phyloP scores from a whole-genome alignment of 2,329 filamentous ascomycete species.

The Alternaria brassicae region DNA sequence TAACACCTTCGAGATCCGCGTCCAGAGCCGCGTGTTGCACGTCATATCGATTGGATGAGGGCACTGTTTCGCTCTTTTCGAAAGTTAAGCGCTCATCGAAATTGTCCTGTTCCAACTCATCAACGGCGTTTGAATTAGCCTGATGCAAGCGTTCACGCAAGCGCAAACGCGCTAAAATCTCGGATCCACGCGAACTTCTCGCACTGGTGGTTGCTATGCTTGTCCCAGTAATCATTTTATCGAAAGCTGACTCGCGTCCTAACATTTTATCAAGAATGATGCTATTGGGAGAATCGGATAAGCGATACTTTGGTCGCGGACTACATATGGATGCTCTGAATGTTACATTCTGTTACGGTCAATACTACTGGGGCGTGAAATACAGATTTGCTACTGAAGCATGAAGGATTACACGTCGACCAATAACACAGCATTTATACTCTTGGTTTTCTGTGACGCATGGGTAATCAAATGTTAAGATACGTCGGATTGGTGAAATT shows the following conservation, averaged over 20 bases:
- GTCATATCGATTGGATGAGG: neutral
- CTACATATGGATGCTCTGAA: neutral
- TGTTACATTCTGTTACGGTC: neutral
- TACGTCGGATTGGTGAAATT: neutral
- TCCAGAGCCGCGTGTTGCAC: neutral
- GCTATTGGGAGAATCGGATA: neutral
- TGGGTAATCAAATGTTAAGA: too few relatives aligned
- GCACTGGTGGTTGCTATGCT: neutral
- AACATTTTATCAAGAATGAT: neutral
- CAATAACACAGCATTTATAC: neutral
- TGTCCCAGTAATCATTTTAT: neutral
- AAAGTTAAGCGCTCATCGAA: neutral
- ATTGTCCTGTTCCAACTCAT: neutral
- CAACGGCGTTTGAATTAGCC: neutral
- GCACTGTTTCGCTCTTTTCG: neutral
- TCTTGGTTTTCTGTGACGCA: too few relatives aligned
- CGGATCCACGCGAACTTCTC: neutral
- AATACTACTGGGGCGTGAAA: neutral
- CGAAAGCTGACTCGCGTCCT: neutral
- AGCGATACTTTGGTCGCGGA: neutral
- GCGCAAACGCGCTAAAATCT: neutral
- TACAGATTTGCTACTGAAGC: neutral
- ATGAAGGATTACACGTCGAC: neutral
- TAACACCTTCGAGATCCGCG: neutral
- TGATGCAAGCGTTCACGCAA: neutral